Percentiles rank a stretch among this genome's conserved stretches.
Conservation (phyloP, 345 rosid genomes). For the Limnanthes douglasii region DNA sequence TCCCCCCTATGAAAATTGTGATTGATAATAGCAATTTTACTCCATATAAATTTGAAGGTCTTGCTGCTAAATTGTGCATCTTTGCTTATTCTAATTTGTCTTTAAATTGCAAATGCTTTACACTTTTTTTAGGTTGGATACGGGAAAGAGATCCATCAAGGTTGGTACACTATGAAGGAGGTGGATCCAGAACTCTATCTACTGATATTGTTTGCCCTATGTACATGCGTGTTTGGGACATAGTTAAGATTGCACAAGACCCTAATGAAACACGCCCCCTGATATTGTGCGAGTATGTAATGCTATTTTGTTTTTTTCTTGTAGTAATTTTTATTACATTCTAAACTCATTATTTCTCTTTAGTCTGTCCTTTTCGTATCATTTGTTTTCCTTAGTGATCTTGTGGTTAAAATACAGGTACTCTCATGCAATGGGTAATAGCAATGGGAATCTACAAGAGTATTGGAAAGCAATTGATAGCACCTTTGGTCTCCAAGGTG, state of each 20-base stretch:
- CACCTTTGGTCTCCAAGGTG: constrained; percentile 97
- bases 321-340: constrained; percentile 1
- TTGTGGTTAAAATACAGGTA: constrained; percentile 42
- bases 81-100: constrained; percentile 3
- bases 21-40: no score
- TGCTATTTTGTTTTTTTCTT: constrained; percentile 7
- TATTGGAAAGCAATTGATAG: constrained; percentile 95
- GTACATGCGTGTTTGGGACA: constrained; percentile 99
- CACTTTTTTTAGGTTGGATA: constrained; percentile 58
- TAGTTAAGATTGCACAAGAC: constrained; percentile 87
- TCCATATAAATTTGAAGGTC: no score
- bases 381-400: neutral
- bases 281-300: constrained; percentile 95
- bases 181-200: constrained; percentile 82
- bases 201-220: constrained; percentile 95
- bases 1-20: no score
- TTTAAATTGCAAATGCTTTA: constrained; percentile 7
- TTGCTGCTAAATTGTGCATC: no score
- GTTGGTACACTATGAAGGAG: constrained; percentile 88
- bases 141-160: constrained; percentile 77
- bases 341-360: neutral
- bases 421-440: constrained; percentile 97
- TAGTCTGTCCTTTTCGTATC: neutral
- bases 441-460: constrained; percentile 72
- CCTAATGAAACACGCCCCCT: constrained; percentile 72